Base-by-base conservation (phyloP, 176 grass and related monocot species). In the Triticum monococcum region DNA sequence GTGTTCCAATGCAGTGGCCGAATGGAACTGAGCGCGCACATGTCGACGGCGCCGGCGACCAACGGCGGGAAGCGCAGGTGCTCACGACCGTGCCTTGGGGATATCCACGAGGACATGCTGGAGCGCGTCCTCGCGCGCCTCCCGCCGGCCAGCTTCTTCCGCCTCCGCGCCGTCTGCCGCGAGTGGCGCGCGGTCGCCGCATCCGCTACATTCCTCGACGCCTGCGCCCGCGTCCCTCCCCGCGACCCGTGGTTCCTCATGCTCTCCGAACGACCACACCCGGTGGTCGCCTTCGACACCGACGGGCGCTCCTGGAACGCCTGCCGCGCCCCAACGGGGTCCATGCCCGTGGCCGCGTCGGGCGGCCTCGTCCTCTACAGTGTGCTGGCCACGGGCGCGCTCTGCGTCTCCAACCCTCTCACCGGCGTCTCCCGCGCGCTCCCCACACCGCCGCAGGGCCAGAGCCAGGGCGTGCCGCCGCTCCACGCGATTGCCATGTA, bases 301-400 rank as follows among this genome's bases (percentile, higher is more conserved):
- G 72, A n/a, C 17, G 79, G 40, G 1, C 38, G 79, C 17, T 62
- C 36, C 84, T 90, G 84, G 88, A 83, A 10, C 66, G 64, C 11
- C 35, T 84, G 74, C 70, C 59, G 68, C 22, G 23, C 84, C 77
- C 50, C 63, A 52, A 63, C 66, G 63, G 89, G 79, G 3, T 23
- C 85, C 30, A 82, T 94, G n/a, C 90, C 94, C 18, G 97, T 99
- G 3, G 92, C 97, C 41, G 88, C 97, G 8, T 91, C 90, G 2
- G 92, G 94, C 10, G 94, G 94, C 22, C 86, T 99, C 75, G 90
- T 96, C 43, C 95, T 95, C 64, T 94, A 96, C 92, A 91, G 82
- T 38, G 59, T 87, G 0, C 68, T 69, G 28, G 72, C 7, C 46
- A 92, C 85, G 3, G 92, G 85, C 23, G 84, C 64, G 4, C 89